A percentile compares a stretch with the other conserved stretches of the same genome.
These are phyloP conservation scores for Phytophthora hybrid DNA, from an alignment of 352 stramenopile species.

Conservation along the genomic window DNA sequence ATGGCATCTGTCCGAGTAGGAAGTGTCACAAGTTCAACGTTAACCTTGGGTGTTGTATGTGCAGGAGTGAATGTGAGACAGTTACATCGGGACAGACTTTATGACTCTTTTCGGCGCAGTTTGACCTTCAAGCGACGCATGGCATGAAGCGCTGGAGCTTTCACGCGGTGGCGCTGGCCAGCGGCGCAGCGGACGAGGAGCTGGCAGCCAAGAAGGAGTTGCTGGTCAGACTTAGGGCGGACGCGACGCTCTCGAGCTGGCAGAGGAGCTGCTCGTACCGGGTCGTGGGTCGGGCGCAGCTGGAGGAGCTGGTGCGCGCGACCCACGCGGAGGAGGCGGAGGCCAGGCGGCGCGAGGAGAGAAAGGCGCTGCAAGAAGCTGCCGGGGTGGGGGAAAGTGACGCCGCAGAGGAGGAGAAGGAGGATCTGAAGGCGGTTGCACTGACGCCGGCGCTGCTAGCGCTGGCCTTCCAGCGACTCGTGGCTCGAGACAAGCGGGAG, in stretches of 20 bases:
- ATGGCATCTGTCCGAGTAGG: neutral
- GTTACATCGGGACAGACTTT: neutral
- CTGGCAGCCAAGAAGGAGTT: slow-evolving; percentile 38
- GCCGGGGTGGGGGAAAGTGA: neutral
- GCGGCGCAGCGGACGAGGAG: slow-evolving; percentile 49
- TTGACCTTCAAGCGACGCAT: slow-evolving; percentile 4
- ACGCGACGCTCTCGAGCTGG: slow-evolving; percentile 42
- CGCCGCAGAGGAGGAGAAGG: neutral
- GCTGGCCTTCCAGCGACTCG: slow-evolving; percentile 59
- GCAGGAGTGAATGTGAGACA: neutral
- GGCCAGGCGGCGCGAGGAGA: slow-evolving; percentile 8
- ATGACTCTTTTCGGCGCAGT: neutral
- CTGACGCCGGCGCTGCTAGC: slow-evolving; percentile 48
- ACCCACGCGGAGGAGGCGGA: slow-evolving; percentile 15
- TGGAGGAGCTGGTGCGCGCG: slow-evolving; percentile 41
- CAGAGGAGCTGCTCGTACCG: slow-evolving; percentile 47
- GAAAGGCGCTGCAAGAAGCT: neutral
- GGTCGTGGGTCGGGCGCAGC: slow-evolving; percentile 48
- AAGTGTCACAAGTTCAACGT: slow-evolving; percentile 10
- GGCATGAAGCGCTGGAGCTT: slow-evolving; percentile 48
- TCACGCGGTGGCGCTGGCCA: slow-evolving; percentile 57
- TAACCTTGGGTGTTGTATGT: neutral
- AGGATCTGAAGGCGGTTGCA: slow-evolving; percentile 3
- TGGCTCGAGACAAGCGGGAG: slow-evolving; percentile 51
- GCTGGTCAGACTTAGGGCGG: slow-evolving; percentile 31